Evolutionary conservation across 768 basidiomycete species (phyloP), one percentile per base, ranked within the genome.

Genomic region (Chalciporus pseudorubinellus): DNA sequence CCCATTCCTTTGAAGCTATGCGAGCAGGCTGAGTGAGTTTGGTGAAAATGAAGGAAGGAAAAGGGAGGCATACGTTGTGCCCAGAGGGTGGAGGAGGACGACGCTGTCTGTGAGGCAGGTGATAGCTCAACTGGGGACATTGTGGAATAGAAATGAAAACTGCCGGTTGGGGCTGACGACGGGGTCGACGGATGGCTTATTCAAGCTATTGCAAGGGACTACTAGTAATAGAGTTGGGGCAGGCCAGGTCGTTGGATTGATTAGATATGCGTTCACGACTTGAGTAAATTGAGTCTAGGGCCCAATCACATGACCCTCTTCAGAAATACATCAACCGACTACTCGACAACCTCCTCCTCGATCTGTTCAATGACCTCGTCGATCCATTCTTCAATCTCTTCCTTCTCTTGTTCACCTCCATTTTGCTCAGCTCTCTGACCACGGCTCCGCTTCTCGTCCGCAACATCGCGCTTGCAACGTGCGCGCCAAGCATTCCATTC

Each of bases 401-500:
- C 92, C 68, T 89, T 89, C 53, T 77, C 84, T 59, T 78, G 77
- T 51, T 79, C 77, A 46, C 79, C 77, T 6, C 72, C 72, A 52
- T 61, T 66, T 22, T 47, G 60, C 18, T 69, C 65, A 7, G 19
- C 44, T 43, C 65, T 71, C 56, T 69, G 67, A 22, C 68, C 69
- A 59, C 66, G 74, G 48, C 72, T 70, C 13, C 72, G 69, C 48
- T 72, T 74, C 54, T 82, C 82, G 46, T 84, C 84, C 31, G 76
- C 78, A 49, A 86, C 50, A 59, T 89, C 83, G 56, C 79, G 80
- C 66, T 79, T 83, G 59, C 86, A 84, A 56, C 82, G 78, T 20
- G 75, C 61, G 46, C 95, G 83, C 97, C 97, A 98, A 39, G 95
- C 92, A 71, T 99, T 97, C 97, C 97, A 99, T 73, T 99, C 97